phyloP scores from a whole-genome alignment of 768 basidiomycete species.

The Mrakia hoshinonis region DNA sequence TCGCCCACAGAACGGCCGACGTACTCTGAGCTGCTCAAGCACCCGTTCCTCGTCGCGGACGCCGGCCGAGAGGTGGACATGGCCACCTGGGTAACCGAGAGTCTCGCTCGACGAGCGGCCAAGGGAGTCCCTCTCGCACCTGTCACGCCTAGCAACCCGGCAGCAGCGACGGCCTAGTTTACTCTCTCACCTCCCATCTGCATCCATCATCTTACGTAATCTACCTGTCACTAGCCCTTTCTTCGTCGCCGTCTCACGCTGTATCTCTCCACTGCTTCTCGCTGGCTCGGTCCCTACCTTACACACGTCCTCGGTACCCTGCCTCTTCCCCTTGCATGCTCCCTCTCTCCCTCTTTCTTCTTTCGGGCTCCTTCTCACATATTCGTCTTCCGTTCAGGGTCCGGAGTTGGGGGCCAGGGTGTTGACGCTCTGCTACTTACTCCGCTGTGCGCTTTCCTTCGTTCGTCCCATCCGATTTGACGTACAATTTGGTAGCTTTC shows the following conservation, averaged over 20 bases:
- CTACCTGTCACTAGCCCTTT: neutral
- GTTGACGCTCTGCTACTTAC: neutral
- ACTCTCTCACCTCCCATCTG: neutral
- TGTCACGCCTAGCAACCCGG: neutral
- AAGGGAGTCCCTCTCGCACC: constrained; percentile 16
- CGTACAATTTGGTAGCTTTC: no score
- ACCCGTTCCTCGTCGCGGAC: constrained; percentile 68
- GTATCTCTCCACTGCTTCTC: neutral
- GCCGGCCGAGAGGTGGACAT: constrained; percentile 63
- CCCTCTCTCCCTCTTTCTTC: neutral
- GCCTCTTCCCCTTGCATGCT: neutral
- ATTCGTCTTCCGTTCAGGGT: neutral
- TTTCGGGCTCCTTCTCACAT: neutral
- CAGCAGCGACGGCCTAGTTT: neutral
- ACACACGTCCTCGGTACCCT: neutral
- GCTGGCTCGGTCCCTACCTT: neutral
- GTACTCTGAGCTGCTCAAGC: constrained; percentile 71
- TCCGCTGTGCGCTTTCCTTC: no score
- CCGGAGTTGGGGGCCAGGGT: neutral
- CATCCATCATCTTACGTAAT: neutral
- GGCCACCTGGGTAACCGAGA: constrained; percentile 62
- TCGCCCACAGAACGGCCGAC: constrained; percentile 67
- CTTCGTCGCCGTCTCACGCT: neutral
- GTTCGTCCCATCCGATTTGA: no score
- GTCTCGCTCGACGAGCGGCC: constrained; percentile 38